Percentiles rank a stretch among this genome's conserved stretches.
Conservation (phyloP, 805 yeast species). For the Ogataea dorogensis region DNA sequence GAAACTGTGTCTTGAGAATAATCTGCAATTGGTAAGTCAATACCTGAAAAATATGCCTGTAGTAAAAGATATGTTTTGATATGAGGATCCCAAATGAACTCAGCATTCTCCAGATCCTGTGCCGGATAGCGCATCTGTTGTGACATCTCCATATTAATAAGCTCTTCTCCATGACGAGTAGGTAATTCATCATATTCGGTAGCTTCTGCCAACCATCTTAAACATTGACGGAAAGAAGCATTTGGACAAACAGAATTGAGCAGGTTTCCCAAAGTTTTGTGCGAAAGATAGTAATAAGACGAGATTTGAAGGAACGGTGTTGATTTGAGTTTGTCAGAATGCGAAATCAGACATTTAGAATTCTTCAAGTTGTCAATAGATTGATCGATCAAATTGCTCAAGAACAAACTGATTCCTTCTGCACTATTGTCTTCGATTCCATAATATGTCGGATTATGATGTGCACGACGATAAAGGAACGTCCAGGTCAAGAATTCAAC, state of each 20-base stretch:
- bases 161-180: conserved; percentile 88
- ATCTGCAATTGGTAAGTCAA: conserved; percentile 90
- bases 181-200: conserved; percentile 86
- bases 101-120: conserved; percentile 53
- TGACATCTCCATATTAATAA: conserved; percentile 81
- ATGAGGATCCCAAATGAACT: conserved; percentile 83
- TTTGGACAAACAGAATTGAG: conserved; percentile 47
- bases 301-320: conserved; percentile 84
- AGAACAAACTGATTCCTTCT: conserved; percentile 55
- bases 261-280: conserved; percentile 76
- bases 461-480: conserved; percentile 68
- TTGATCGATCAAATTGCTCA: conserved; percentile 64
- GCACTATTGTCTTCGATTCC: conserved; percentile 62
- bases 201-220: conserved; percentile 57
- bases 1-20: conserved; percentile 91
- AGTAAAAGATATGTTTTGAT: conserved; percentile 70
- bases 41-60: conserved; percentile 69
- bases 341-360: conserved; percentile 68
- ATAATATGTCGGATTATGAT: conserved; percentile 74
- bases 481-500: conserved; percentile 78
- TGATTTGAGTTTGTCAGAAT: conserved; percentile 49
- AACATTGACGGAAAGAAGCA: conserved; percentile 57
- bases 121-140: conserved; percentile 65
- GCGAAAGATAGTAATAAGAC: conserved; percentile 91
- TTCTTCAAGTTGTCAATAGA: conserved; percentile 65